Percentiles rank a stretch among this genome's conserved stretches.
phyloP scores from a whole-genome alignment of 495 filamentous ascomycete species.

The Corynascus novoguineensis region DNA sequence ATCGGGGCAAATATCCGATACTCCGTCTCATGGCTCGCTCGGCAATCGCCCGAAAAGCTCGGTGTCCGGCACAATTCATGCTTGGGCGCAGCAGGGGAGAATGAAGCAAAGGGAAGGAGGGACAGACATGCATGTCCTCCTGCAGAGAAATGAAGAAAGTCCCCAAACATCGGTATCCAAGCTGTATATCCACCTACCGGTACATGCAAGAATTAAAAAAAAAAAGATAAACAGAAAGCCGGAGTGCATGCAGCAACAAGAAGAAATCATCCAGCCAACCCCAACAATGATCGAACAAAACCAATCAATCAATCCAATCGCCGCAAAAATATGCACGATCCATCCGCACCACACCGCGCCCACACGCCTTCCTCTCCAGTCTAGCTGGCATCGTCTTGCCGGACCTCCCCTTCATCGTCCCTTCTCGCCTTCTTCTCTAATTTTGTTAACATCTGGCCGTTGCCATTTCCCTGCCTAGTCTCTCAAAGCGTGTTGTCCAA shows the following conservation, averaged over 20 bases:
- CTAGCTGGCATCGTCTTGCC: too few species aligned
- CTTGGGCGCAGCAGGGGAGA: not conserved
- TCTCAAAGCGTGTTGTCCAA: not conserved
- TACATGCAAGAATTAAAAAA: not conserved
- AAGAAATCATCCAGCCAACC: not conserved
- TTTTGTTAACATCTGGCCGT: too few species aligned
- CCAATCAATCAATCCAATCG: too few species aligned
- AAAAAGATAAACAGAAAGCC: not conserved
- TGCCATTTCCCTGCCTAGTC: not conserved
- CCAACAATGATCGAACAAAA: too few species aligned
- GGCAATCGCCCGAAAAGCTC: not conserved
- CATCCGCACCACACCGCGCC: too few species aligned
- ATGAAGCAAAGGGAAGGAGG: not conserved
- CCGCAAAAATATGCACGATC: too few species aligned
- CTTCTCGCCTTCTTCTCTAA: too few species aligned
- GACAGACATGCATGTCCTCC: not conserved
- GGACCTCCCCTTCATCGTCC: too few species aligned
- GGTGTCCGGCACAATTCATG: not conserved
- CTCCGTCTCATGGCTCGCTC: too few species aligned
- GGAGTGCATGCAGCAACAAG: not conserved
- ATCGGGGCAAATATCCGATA: too few species aligned
- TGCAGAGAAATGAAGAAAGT: not conserved
- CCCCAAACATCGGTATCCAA: not conserved
- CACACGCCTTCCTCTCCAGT: not conserved
- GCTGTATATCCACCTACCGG: not conserved